phyloP scores from a whole-genome alignment of 768 basidiomycete genomes.

The Pholiota molesta region DNA sequence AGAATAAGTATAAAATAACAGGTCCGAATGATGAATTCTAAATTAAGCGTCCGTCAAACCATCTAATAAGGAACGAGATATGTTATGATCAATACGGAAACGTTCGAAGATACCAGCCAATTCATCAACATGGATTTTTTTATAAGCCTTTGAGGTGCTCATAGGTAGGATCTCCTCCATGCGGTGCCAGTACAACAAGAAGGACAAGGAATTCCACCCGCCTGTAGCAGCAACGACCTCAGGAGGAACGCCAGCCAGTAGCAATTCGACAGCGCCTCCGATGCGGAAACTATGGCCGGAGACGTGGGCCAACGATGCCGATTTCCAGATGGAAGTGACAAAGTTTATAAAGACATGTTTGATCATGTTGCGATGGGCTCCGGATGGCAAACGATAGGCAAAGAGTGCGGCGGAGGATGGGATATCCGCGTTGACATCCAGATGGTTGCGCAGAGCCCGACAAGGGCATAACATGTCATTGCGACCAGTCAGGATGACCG shows the following conservation, averaged over 20 bases:
- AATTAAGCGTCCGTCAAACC: background rate
- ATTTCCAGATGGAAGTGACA: constrained; percentile 12
- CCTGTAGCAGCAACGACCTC: constrained; percentile 32
- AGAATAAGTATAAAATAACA: background rate
- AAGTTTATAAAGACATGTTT: constrained; percentile 11
- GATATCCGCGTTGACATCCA: background rate
- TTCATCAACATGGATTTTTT: constrained; percentile 7
- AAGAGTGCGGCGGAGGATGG: constrained; percentile 11
- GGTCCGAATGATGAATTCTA: too few relatives aligned
- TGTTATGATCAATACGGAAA: constrained; percentile 1
- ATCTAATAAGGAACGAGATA: background rate
- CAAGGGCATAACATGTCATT: constrained; percentile 10
- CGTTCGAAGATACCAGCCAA: constrained; percentile 17
- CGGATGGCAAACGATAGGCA: constrained; percentile 1
- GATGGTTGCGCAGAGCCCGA: background rate
- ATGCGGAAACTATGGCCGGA: constrained; percentile 33
- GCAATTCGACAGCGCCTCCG: constrained; percentile 30
- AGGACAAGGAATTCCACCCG: constrained; percentile 32
- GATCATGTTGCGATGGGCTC: constrained; percentile 7
- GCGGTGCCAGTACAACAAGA: constrained; percentile 31
- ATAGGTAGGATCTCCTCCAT: constrained; percentile 24
- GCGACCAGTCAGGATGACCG: constrained; percentile 17
- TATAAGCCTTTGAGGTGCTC: constrained; percentile 18
- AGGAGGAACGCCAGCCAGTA: constrained; percentile 25
- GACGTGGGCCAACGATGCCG: constrained; percentile 9